A percentile compares a stretch with the other conserved stretches of the same genome.
These are phyloP conservation scores for Eucalyptus sp. DNA, from an alignment of 345 rosid genomes.

Conservation along the genomic window DNA sequence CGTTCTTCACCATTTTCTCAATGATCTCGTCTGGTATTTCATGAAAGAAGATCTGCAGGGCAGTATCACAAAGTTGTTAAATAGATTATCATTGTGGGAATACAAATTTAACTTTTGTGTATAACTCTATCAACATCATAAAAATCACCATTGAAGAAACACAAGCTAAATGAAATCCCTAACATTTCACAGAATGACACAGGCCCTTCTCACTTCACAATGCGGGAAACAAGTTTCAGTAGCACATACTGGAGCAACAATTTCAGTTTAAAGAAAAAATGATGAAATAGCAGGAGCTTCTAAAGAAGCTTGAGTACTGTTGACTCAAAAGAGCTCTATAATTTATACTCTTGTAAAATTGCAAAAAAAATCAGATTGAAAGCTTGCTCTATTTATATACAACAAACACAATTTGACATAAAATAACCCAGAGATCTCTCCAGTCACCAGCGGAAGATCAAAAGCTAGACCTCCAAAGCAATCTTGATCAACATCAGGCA, in stretches of 20 bases:
- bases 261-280: not conserved
- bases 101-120: not conserved
- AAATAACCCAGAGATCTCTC: not conserved
- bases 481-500: not conserved
- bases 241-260: not conserved
- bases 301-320: not conserved
- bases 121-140: not conserved
- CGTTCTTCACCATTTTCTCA: conserved; percentile 55
- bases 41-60: conserved; percentile 68
- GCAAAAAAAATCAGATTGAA: not conserved
- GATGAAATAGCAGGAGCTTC: not conserved
- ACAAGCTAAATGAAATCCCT: not conserved
- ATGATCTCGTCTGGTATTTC: conserved; percentile 75
- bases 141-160: not conserved
- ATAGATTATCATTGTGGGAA: not conserved
- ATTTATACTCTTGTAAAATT: not conserved
- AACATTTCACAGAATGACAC: not conserved
- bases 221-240: not conserved
- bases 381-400: not conserved
- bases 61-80: not conserved
- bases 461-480: not conserved
- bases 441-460: not conserved
- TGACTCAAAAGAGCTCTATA: not conserved
- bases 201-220: not conserved
- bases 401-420: not conserved